Evolutionary conservation across 495 filamentous ascomycete species (phyloP).

Genomic region (Neurospora tetrasperma): DNA sequence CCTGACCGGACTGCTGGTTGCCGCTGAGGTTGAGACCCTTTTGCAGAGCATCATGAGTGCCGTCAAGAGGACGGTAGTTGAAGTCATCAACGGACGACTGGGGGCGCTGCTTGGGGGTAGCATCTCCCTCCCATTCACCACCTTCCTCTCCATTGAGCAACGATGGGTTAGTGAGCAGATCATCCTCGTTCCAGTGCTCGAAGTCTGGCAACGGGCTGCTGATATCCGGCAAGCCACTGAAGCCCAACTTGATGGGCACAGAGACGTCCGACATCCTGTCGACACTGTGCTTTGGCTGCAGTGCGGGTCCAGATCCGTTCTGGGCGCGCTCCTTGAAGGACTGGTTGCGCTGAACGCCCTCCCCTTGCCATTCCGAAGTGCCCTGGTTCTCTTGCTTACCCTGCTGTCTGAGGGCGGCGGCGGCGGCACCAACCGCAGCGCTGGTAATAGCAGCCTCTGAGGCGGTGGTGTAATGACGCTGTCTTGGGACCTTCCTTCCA

Average conservation of each 20-base stretch:
- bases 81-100: slow-evolving; percentile 27
- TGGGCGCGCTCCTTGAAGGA: slow-evolving; percentile 48
- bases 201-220: slow-evolving; percentile 59
- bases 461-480: slow-evolving; percentile 34
- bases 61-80: slow-evolving; percentile 21
- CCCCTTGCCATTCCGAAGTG: slow-evolving; percentile 17
- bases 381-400: slow-evolving; percentile 22
- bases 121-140: slow-evolving; percentile 19
- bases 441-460: slow-evolving; percentile 43
- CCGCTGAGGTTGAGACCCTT: slow-evolving; percentile 27
- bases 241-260: slow-evolving; percentile 44
- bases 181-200: slow-evolving; percentile 50
- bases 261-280: slow-evolving; percentile 50
- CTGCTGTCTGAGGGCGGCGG: slow-evolving; percentile 32
- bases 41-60: slow-evolving; percentile 8
- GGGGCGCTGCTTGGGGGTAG: slow-evolving; percentile 29
- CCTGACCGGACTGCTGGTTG: slow-evolving; percentile 38
- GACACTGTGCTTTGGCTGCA: slow-evolving; percentile 69
- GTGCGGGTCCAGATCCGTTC: slow-evolving; percentile 38
- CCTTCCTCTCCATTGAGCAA: slow-evolving; percentile 28
- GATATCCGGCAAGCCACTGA: slow-evolving; percentile 52
- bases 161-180: slow-evolving; percentile 35
- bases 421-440: slow-evolving; percentile 40
- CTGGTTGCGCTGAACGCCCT: slow-evolving; percentile 35
- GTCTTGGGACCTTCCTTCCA: slow-evolving; percentile 38